Evolutionary conservation across 179 eudicot genomes (phyloP), one percentile per base, ranked within the genome.

Genomic region (Actinidia chinensis): DNA sequence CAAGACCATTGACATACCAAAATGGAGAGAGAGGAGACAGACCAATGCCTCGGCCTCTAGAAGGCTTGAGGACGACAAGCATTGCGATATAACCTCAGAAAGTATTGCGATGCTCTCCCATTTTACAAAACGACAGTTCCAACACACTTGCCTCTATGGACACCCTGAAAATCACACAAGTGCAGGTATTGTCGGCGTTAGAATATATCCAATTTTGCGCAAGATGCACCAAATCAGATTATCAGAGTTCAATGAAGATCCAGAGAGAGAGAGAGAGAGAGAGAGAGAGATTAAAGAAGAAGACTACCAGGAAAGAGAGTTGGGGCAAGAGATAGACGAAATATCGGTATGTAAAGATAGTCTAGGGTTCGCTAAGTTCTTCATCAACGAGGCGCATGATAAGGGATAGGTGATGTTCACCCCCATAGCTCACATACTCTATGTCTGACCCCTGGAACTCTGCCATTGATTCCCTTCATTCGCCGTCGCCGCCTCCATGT

Each of bases 251-350:
- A n/a, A 40, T 20, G 36, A 48, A 47, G 25, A 23, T 15, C 46
- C 8, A 51, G 5, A 15, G 10, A 13, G 20, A 18, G 15, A 36
- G 1, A 25, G 2, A 4, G 8, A 5, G 68, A 4, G 44, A 47
- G 68, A 11, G 23, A 28, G 15, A n/a, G 56, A 71, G 54, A 73
- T 65, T 23, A 42, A 17, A 3, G 8, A 47, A 73, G 59, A 67
- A 58, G 56, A 18, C 50, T 56, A 80, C 55, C 67, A 46, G 55
- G 33, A 67, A 56, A 56, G 61, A 43, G 52, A 55, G 12, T 28
- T 91, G 89, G 55, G 99, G 99, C 99, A 98, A 95, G 42, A 91
- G 95, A 79, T 95, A 91, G 89, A 95, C 99, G 80, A 95, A 95
- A 86, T 95, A 95, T 71, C 99, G 93, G 68, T 95, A 95, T 48